Evolutionary conservation across 495 filamentous ascomycete genomes (phyloP).

Genomic region (Bombardia bombarda): DNA sequence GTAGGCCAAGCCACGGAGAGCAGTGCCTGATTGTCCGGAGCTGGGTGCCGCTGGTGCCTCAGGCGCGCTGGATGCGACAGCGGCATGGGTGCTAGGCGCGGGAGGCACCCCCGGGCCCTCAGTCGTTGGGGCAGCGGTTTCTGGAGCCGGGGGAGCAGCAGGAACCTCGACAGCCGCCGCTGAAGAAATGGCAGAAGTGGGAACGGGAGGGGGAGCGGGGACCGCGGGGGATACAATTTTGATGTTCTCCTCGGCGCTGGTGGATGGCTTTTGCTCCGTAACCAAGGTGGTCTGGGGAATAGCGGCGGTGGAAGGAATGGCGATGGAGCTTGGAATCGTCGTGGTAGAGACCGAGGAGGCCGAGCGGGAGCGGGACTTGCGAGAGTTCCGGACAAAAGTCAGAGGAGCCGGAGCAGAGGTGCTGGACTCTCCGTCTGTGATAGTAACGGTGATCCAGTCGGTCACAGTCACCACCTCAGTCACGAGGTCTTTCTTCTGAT

Average conservation of each 20-base stretch:
- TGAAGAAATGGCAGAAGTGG: too few species aligned
- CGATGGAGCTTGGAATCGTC: background rate
- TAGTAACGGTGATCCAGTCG: slow-evolving; percentile 25
- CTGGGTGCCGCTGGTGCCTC: background rate
- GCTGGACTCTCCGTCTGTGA: slow-evolving; percentile 8
- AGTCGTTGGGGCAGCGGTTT: slow-evolving; percentile 4
- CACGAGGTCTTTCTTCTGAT: slow-evolving; percentile 21
- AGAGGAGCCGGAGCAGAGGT: background rate
- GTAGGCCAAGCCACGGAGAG: slow-evolving; percentile 73
- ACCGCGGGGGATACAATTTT: too few species aligned
- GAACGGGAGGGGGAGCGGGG: slow-evolving; percentile 1
- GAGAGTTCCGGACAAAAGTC: slow-evolving; percentile 4
- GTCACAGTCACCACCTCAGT: slow-evolving; percentile 26
- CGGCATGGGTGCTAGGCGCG: background rate
- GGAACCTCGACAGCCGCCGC: background rate
- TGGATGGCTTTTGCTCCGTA: background rate
- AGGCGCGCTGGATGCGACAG: slow-evolving; percentile 3
- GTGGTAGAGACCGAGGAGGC: too few species aligned
- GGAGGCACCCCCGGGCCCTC: background rate
- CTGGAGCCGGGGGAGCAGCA: background rate
- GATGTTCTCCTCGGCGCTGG: too few species aligned
- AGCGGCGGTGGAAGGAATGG: background rate
- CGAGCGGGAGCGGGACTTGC: slow-evolving; percentile 4
- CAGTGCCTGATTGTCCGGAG: slow-evolving; percentile 1
- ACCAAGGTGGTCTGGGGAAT: slow-evolving; percentile 9